These are phyloP conservation scores for Ophiostoma tasmaniense DNA, from an alignment of 2,329 filamentous ascomycete genomes.

Conservation along the genomic window DNA sequence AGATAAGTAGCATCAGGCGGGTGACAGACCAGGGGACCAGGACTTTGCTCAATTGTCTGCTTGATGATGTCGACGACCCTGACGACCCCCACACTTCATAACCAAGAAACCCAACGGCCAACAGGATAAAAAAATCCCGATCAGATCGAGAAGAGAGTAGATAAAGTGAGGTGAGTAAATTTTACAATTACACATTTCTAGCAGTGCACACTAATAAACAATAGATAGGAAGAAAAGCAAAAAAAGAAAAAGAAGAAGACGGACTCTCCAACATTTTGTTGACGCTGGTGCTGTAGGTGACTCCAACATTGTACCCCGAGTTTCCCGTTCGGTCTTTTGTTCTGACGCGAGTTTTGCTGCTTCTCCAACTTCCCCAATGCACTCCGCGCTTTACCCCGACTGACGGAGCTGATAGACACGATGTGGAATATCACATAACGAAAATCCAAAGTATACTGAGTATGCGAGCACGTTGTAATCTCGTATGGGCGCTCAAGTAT, in stretches of 20 bases:
- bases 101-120: background rate
- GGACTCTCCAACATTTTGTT: background rate
- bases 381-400: background rate
- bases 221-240: background rate
- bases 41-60: background rate
- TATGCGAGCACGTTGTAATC: background rate
- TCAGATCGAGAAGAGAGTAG: background rate
- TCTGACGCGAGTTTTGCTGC: background rate
- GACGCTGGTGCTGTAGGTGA: background rate
- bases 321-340: background rate
- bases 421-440: background rate
- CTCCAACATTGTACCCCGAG: background rate
- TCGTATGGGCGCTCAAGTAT: background rate
- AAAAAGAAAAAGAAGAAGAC: background rate
- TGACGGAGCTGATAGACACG: background rate
- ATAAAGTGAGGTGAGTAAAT: background rate
- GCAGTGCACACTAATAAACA: background rate
- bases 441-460: background rate
- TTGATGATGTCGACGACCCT: background rate
- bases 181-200: background rate
- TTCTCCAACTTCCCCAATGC: conserved; percentile 1
- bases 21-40: background rate
- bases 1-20: background rate
- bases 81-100: background rate
- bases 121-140: background rate